A percentile compares a stretch with the other conserved stretches of the same genome.
Conservation (phyloP, 2,329 filamentous ascomycete species). For the Venturia oleaginea region DNA sequence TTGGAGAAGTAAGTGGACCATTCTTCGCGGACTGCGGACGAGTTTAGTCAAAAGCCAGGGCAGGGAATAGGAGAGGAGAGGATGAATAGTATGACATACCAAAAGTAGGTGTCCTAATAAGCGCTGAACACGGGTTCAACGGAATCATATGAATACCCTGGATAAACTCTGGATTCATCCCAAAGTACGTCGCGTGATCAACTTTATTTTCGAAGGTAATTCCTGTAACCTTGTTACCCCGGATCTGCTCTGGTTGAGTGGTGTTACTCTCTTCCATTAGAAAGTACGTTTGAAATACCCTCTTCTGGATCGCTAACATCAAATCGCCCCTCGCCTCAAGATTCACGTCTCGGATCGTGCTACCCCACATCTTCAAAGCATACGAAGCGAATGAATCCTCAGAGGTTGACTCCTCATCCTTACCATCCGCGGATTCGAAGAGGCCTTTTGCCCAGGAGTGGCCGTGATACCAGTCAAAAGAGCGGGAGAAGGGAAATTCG, state of each 20-base stretch:
- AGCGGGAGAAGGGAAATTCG: constrained; percentile 72
- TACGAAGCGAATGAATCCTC: constrained; percentile 86
- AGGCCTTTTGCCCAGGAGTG: constrained; percentile 88
- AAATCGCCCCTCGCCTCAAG: constrained; percentile 79
- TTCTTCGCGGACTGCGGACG: constrained; percentile 29
- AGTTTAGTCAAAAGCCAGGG: not conserved
- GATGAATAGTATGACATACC: constrained; percentile 36
- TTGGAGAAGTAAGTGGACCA: constrained; percentile 71
- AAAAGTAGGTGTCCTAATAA: constrained; percentile 59
- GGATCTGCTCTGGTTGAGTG: constrained; percentile 66
- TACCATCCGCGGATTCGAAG: constrained; percentile 62
- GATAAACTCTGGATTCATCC: constrained; percentile 22
- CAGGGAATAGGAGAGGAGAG: not conserved
- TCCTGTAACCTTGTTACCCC: constrained; percentile 63
- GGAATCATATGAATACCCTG: constrained; percentile 79
- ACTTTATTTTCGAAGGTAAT: constrained; percentile 90
- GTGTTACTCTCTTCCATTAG: constrained; percentile 63
- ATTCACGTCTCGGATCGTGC: constrained; percentile 61
- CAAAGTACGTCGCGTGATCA: constrained; percentile 59
- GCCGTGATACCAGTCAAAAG: constrained; percentile 90
- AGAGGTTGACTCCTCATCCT: constrained; percentile 79
- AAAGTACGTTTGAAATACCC: constrained; percentile 72
- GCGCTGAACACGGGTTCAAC: constrained; percentile 56
- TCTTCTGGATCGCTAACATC: constrained; percentile 69
- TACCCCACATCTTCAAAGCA: constrained; percentile 90